Evolutionary conservation across 2,329 filamentous ascomycete species (phyloP), one percentile per base, ranked within the genome.

Genomic region (Tolypocladium ophioglossoides): DNA sequence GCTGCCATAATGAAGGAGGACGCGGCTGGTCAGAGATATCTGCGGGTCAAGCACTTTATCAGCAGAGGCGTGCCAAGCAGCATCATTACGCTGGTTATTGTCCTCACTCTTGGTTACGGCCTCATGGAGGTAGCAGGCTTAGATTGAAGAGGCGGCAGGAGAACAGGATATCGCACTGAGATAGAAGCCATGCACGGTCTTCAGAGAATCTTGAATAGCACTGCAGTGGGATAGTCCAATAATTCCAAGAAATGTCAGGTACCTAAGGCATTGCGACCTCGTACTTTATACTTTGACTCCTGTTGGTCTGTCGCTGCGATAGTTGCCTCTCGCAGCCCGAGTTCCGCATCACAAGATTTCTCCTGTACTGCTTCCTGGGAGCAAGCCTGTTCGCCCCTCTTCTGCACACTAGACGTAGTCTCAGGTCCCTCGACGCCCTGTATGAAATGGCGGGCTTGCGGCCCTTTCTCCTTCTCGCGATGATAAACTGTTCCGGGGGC

Each of bases 1-100:
- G 90, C 94, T 65, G 94, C 94, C 4, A 97, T 99, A 64, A 97
- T 99, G 94, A 97, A 97, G 78, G 94, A 99, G 72, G 92, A 99
- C 64, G 82, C 89, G 0, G 95, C 91, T 0, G 94, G 94, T 10
- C 89, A 95, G 67, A 80, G 94, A 54, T 99, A 99, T 66, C 79
- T 99, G 53, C 79, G 87, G 56, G 95, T 99, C 52, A 88, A 87
- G 66, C 94, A 99, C 69, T 99, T 99, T 71, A 86, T 99, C 64
- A 95, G 87, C 52, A 78, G 91, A n/a, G 94, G 94, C 65, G 83
- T 99, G 39, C 92, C 94, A 1, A 85, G 87, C 66, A 95, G 88
- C 70, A 68, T 97, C 38, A 76, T 96, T 53, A 85, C 91, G 0
- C 86, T 95, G 61, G 69, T 78, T 0, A 88, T 99, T 11, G 85